These are phyloP conservation scores for Xylaria castorea DNA, from an alignment of 495 filamentous ascomycete species.

Conservation along the genomic window DNA sequence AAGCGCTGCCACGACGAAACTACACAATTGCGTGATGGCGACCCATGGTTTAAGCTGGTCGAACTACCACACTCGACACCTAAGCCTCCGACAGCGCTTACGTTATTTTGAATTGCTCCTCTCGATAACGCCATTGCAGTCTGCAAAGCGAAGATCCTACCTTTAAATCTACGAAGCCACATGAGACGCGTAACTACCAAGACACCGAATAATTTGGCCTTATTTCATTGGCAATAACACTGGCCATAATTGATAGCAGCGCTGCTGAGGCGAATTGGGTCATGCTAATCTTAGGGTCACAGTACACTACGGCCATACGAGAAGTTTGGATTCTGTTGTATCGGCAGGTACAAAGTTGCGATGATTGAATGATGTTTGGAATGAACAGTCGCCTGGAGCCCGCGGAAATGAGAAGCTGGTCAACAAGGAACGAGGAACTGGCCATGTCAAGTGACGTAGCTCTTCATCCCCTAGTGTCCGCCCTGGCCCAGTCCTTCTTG, in stretches of 20 bases:
- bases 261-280: background rate
- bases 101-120: constrained; percentile 1
- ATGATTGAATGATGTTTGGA: background rate
- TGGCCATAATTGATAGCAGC: background rate
- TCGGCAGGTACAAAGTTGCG: background rate
- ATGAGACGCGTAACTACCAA: constrained; percentile 12
- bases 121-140: background rate
- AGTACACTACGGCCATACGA: background rate
- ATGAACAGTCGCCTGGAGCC: background rate
- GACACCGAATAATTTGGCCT: background rate
- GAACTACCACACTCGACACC: background rate
- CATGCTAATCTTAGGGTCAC: background rate
- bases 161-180: background rate
- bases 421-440: background rate
- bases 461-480: background rate
- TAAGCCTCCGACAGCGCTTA: background rate
- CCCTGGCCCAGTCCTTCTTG: background rate
- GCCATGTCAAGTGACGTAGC: constrained; percentile 19
- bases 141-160: constrained; percentile 4
- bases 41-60: background rate
- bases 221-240: background rate
- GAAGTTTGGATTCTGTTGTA: background rate
- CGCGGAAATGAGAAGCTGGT: background rate
- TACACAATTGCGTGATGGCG: background rate
- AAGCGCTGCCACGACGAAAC: background rate